Evolutionary conservation across 2,329 filamentous ascomycete species (phyloP).

Genomic region (Penicillium sp.): DNA sequence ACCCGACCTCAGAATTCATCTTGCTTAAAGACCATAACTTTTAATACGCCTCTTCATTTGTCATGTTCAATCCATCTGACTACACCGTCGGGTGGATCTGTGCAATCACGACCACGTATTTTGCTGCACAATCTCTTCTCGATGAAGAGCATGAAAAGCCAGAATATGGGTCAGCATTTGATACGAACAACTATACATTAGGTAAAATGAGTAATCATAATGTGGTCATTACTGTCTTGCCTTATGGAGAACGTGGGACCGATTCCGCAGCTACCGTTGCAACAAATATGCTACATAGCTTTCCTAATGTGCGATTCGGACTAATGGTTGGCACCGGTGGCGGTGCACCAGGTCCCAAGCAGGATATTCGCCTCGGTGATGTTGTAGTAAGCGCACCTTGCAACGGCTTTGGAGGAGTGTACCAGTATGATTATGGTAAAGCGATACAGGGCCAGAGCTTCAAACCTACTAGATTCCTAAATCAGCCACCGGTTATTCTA

Average conservation of each 20-base stretch:
- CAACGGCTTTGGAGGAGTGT: slow-evolving; percentile 13
- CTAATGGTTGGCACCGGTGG: not conserved
- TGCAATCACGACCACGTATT: not conserved
- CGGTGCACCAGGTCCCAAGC: slow-evolving; percentile 2
- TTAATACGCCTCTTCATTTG: not conserved
- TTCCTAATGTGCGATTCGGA: not conserved
- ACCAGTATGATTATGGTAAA: slow-evolving; percentile 16
- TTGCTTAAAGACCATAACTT: not conserved
- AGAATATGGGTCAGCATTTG: not conserved
- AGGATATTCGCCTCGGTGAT: slow-evolving; percentile 29
- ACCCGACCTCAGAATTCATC: not conserved
- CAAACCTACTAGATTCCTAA: not conserved
- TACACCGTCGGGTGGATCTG: not conserved
- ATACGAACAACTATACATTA: not conserved
- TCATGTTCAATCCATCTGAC: not conserved
- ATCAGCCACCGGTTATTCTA: not conserved
- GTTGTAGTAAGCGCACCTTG: slow-evolving; percentile 13
- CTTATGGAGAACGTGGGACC: not conserved
- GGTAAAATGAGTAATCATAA: not conserved
- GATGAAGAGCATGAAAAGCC: not conserved
- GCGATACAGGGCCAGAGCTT: not conserved
- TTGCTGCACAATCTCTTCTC: not conserved
- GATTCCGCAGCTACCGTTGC: not conserved
- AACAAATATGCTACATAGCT: not conserved
- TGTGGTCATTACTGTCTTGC: not conserved